phyloP scores from a whole-genome alignment of 2,329 filamentous ascomycete genomes.

The Teratosphaeriaceae sp. region DNA sequence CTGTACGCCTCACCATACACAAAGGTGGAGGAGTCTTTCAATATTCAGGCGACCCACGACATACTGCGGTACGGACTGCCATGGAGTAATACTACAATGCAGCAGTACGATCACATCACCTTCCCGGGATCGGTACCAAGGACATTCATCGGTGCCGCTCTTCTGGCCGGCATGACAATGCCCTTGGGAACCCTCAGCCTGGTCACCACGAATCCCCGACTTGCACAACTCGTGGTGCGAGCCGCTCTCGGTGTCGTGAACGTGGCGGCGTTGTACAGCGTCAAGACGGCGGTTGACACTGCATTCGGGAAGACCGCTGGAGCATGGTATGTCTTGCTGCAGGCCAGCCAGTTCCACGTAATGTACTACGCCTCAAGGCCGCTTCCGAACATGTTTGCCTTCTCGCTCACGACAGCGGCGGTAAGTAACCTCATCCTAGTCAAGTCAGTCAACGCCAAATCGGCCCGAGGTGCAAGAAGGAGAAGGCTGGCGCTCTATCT shows the following conservation, averaged over 20 bases:
- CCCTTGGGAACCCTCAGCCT: constrained; percentile 55
- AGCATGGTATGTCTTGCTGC: constrained; percentile 73
- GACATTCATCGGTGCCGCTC: constrained; percentile 75
- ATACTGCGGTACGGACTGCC: constrained; percentile 76
- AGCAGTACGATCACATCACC: constrained; percentile 77
- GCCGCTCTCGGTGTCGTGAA: constrained; percentile 74
- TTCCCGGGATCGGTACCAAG: constrained; percentile 90
- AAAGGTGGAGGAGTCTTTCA: constrained; percentile 98
- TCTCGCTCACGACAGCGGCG: constrained; percentile 68
- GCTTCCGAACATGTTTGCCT: constrained; percentile 94
- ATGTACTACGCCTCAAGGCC: constrained; percentile 89
- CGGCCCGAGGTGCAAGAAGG: constrained; percentile 35
- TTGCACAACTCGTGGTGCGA: constrained; percentile 60
- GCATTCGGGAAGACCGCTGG: constrained; percentile 64
- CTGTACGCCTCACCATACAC: constrained; percentile 65
- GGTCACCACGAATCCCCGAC: constrained; percentile 37
- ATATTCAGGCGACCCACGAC: constrained; percentile 89
- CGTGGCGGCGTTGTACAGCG: constrained; percentile 58
- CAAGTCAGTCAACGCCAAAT: constrained; percentile 31
- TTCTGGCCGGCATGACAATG: constrained; percentile 66
- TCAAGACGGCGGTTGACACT: constrained; percentile 55
- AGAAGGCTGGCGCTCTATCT: constrained; percentile 63
- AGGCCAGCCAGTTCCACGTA: constrained; percentile 83
- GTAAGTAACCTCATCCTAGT: constrained; percentile 47
- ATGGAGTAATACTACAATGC: constrained; percentile 21